Percentiles rank a stretch among this genome's conserved stretches.
phyloP scores from a whole-genome alignment of 148 eudicot species.

The Rhododendron ovatum region DNA sequence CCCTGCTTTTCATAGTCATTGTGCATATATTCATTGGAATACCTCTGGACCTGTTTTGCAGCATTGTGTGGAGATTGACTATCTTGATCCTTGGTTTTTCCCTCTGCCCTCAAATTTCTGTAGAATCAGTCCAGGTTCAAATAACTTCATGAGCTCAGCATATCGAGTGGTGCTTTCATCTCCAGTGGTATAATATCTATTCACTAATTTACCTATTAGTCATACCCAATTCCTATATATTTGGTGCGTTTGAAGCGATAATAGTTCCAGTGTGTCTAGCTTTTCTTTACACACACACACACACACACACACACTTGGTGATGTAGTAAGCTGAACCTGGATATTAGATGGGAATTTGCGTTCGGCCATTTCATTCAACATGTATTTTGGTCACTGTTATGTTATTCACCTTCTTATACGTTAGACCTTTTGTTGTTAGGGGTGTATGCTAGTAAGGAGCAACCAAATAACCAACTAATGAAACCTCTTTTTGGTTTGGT shows the following conservation, averaged over 20 bases:
- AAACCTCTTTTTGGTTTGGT: neutral
- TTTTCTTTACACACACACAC: neutral
- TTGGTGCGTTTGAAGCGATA: neutral
- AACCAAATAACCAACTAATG: neutral
- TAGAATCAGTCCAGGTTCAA: conserved; percentile 70
- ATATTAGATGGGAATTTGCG: neutral
- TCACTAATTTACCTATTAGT: conserved; percentile 10
- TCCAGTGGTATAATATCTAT: conserved; percentile 66
- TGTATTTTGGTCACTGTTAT: neutral
- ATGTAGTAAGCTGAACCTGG: neutral
- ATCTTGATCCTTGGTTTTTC: conserved; percentile 75
- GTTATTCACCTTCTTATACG: neutral
- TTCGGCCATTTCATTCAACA: neutral
- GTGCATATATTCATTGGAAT: neutral
- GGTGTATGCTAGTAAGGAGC: neutral
- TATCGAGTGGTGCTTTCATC: conserved; percentile 85
- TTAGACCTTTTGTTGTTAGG: neutral
- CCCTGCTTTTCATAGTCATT: neutral
- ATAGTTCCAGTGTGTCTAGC: neutral
- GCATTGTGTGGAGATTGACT: conserved; percentile 48
- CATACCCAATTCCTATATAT: neutral
- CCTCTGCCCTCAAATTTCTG: conserved; percentile 69
- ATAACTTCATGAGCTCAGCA: conserved; percentile 59
- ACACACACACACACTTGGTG: neutral
- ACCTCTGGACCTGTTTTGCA: conserved; percentile 27